Evolutionary conservation across 2,329 filamentous ascomycete species (phyloP).

Genomic region (Rachicladosporium sp.): DNA sequence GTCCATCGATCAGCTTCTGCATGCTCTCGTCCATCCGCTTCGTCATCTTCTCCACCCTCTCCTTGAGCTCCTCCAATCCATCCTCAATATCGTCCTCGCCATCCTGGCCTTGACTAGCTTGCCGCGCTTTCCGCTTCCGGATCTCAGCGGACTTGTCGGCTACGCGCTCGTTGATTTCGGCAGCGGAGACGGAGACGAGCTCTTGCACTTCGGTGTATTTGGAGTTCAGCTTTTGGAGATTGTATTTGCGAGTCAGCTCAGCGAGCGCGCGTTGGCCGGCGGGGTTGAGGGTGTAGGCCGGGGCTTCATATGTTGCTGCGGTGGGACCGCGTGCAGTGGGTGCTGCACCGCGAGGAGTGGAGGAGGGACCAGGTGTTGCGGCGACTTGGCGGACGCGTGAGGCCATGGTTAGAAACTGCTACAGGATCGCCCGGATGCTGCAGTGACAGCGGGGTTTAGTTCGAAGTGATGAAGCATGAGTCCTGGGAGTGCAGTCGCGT

Average conservation of each 20-base stretch:
- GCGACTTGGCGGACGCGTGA: no score
- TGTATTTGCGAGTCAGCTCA: constrained; percentile 29
- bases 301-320: constrained; percentile 37
- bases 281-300: constrained; percentile 38
- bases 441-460: no score
- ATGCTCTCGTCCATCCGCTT: constrained; percentile 45
- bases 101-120: constrained; percentile 17
- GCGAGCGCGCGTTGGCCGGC: constrained; percentile 35
- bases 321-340: constrained; percentile 1
- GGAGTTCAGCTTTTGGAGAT: constrained; percentile 33
- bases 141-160: constrained; percentile 21
- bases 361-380: neutral
- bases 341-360: neutral
- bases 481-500: no score
- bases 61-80: constrained; percentile 28
- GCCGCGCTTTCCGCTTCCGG: constrained; percentile 19
- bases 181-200: constrained; percentile 38
- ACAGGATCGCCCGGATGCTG: no score
- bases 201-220: constrained; percentile 36
- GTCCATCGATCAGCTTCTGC: constrained; percentile 45
- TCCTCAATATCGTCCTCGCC: constrained; percentile 25
- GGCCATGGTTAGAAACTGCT: no score
- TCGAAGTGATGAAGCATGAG: no score
- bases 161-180: constrained; percentile 44
- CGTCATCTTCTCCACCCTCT: constrained; percentile 40